Conservation (phyloP, 345 rosid species). For the Firmiana major region DNA sequence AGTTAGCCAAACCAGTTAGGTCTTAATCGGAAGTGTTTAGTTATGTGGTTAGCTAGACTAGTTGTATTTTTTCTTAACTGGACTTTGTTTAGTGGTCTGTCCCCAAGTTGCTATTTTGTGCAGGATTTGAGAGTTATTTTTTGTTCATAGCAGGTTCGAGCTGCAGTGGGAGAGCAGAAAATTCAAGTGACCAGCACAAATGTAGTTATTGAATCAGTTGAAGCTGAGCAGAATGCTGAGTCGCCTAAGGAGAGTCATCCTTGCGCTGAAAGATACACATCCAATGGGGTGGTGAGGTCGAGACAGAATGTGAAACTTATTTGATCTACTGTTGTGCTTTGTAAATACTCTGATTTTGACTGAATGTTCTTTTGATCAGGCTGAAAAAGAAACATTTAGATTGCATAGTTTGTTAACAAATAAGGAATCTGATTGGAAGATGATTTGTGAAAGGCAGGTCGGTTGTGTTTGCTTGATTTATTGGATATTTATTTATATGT, state of each 20-base stretch:
- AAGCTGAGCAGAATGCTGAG: slow-evolving; percentile 42
- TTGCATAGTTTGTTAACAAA: slow-evolving; percentile 68
- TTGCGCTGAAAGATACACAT: slow-evolving; percentile 26
- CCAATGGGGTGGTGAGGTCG: slow-evolving; percentile 46
- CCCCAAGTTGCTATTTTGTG: slow-evolving; percentile 27
- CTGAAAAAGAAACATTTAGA: slow-evolving; percentile 72
- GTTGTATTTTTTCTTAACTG: not conserved
- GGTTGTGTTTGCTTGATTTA: slow-evolving; percentile 15
- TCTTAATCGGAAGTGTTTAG: slow-evolving; percentile 1
- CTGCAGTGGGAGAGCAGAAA: not conserved
- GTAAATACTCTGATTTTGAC: not conserved
- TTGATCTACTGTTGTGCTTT: slow-evolving; percentile 5
- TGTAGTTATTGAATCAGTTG: slow-evolving; percentile 23
- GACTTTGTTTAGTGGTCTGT: slow-evolving; percentile 10
- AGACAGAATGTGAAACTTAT: slow-evolving; percentile 46
- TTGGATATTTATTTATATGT: not conserved
- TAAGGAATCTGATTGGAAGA: slow-evolving; percentile 88
- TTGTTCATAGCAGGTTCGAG: slow-evolving; percentile 50
- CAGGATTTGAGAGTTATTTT: slow-evolving; percentile 32
- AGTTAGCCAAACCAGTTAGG: not conserved
- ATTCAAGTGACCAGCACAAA: slow-evolving; percentile 22
- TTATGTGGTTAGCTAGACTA: not conserved
- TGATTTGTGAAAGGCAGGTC: slow-evolving; percentile 81
- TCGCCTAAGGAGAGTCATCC: slow-evolving; percentile 22
- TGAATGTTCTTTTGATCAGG: slow-evolving; percentile 35